These are phyloP conservation scores for Psidium friedrichsthalianum DNA, from an alignment of 345 rosid species.

Conservation along the genomic window DNA sequence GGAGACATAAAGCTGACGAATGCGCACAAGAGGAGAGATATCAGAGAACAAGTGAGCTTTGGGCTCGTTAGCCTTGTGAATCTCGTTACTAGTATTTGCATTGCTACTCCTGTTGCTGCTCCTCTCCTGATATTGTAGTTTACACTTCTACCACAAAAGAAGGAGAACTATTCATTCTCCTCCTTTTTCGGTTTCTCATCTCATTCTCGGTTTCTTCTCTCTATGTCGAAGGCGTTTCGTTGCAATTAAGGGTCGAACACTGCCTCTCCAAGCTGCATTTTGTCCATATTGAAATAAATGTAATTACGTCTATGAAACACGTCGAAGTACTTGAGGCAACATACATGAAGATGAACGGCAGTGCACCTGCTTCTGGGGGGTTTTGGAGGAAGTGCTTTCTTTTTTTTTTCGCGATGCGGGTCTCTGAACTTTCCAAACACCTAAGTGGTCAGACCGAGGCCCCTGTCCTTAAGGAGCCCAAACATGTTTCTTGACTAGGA, in stretches of 20 bases:
- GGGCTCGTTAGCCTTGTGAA: not conserved
- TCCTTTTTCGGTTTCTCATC: not conserved
- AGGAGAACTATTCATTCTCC: not conserved
- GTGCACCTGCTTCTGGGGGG: not conserved
- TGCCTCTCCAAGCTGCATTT: not conserved
- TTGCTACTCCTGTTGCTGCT: not conserved
- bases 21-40: not conserved
- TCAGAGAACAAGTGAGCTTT: not conserved
- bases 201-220: not conserved
- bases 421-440: not conserved
- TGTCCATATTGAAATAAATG: not conserved
- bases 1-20: slow-evolving; percentile 1
- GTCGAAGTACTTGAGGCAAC: not conserved
- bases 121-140: not conserved
- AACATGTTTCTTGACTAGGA: not conserved
- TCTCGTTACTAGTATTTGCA: not conserved
- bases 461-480: not conserved
- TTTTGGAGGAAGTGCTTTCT: not conserved
- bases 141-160: no score
- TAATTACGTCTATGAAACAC: not conserved
- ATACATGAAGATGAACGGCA: not conserved
- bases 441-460: not conserved
- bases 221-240: not conserved
- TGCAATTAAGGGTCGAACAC: not conserved
- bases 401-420: not conserved